These are phyloP conservation scores for Fomitopsis palustris DNA, from an alignment of 1,284 basidiomycete species.

Conservation along the genomic window DNA sequence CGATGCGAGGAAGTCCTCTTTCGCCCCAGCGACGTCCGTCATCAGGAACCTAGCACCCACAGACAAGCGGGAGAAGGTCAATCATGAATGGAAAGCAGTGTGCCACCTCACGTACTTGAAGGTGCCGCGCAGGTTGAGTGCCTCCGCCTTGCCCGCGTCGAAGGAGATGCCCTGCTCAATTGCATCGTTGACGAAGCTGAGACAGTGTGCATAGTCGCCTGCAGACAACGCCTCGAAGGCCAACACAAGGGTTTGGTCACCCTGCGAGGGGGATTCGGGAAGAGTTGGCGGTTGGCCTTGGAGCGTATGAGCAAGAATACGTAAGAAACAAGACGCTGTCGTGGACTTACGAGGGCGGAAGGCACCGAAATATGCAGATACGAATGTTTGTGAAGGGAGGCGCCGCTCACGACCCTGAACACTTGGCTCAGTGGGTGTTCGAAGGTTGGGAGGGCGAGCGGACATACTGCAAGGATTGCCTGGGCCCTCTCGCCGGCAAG, in stretches of 20 bases:
- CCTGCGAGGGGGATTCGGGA: conserved; percentile 74
- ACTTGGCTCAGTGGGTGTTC: conserved; percentile 3
- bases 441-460: not conserved
- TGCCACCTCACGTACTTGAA: conserved; percentile 65
- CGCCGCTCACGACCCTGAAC: conserved; percentile 73
- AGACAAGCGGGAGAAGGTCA: not conserved
- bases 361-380: conserved; percentile 94
- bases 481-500: conserved; percentile 72
- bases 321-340: not conserved
- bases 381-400: conserved; percentile 90
- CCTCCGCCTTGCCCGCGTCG: conserved; percentile 79
- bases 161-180: conserved; percentile 86
- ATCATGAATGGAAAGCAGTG: not conserved
- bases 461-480: conserved; percentile 60
- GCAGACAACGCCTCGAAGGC: conserved; percentile 85
- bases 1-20: conserved; percentile 80
- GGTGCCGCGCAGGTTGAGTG: conserved; percentile 91
- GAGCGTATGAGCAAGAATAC: conserved; percentile 4
- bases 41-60: conserved; percentile 70
- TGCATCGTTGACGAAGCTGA: conserved; percentile 73
- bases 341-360: conserved; percentile 78
- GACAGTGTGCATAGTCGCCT: conserved; percentile 81
- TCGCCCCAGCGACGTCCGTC: conserved; percentile 82
- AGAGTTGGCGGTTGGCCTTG: conserved; percentile 68
- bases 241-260: conserved; percentile 82